A percentile compares a stretch with the other conserved stretches of the same genome.
Conservation (phyloP, 768 basidiomycete genomes). For the Auricularia sp. region DNA sequence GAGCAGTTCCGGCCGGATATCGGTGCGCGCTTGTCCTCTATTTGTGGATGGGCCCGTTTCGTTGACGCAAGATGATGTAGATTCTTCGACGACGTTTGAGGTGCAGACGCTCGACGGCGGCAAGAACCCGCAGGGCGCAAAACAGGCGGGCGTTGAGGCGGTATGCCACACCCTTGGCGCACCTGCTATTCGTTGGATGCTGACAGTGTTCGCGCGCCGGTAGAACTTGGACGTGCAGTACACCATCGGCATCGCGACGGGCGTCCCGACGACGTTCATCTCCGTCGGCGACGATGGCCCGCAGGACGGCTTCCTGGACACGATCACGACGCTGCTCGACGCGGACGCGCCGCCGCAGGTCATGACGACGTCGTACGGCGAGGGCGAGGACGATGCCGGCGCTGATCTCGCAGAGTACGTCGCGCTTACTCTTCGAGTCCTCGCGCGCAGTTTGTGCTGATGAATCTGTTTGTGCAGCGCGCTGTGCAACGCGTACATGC, state of each 20-base stretch:
- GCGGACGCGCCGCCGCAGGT: slow-evolving; percentile 12
- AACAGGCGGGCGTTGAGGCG: slow-evolving; percentile 27
- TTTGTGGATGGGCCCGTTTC: too few relatives aligned
- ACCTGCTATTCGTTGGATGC: not conserved
- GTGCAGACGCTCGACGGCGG: slow-evolving; percentile 30
- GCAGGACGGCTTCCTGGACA: slow-evolving; percentile 18
- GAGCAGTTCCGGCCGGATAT: slow-evolving; percentile 23
- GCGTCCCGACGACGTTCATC: slow-evolving; percentile 20
- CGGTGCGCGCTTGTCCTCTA: not conserved
- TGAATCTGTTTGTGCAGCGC: slow-evolving; percentile 5
- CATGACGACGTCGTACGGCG: slow-evolving; percentile 21
- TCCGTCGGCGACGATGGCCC: slow-evolving; percentile 17
- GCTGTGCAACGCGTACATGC: slow-evolving; percentile 20
- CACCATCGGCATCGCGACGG: slow-evolving; percentile 25
- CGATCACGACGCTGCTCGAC: slow-evolving; percentile 13
- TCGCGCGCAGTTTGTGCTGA: not conserved
- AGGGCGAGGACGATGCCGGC: slow-evolving; percentile 16
- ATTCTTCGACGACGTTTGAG: slow-evolving; percentile 23
- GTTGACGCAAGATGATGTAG: too few relatives aligned
- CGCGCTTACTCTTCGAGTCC: not conserved
- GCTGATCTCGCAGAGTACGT: slow-evolving; percentile 13
- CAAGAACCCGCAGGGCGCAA: slow-evolving; percentile 20
- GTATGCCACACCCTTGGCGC: slow-evolving; percentile 10
- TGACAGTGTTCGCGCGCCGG: not conserved
- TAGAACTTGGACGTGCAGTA: slow-evolving; percentile 29